These are phyloP conservation scores for Amanita pallidorosea DNA, from an alignment of 768 basidiomycete species.

Conservation along the genomic window DNA sequence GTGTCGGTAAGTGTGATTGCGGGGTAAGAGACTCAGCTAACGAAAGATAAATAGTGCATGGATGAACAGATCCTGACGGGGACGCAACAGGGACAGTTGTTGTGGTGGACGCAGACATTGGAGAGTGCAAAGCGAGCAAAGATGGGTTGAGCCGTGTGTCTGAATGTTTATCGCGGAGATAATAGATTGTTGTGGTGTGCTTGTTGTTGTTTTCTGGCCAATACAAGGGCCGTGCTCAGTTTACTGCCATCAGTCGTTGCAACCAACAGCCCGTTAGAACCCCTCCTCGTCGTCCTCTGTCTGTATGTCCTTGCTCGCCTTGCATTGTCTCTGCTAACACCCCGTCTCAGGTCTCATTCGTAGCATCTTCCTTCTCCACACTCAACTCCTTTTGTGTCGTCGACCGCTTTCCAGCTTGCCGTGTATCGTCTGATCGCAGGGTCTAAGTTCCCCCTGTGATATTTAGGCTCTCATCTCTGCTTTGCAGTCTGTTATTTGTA, in stretches of 20 bases:
- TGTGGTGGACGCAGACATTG: slow-evolving; percentile 41
- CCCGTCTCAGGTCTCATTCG: not conserved
- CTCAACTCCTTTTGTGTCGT: slow-evolving; percentile 1
- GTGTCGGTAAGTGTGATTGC: slow-evolving; percentile 22
- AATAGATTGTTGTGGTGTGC: slow-evolving; percentile 13
- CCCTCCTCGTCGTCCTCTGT: slow-evolving; percentile 15
- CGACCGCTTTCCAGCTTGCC: slow-evolving; percentile 14
- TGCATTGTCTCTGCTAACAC: not conserved
- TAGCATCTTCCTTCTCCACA: not conserved
- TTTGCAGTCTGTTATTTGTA: not conserved
- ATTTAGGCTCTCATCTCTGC: not conserved
- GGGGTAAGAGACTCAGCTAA: not conserved
- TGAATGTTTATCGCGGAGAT: not conserved
- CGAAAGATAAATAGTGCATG: slow-evolving; percentile 25
- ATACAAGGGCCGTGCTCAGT: slow-evolving; percentile 25
- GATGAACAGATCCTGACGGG: slow-evolving; percentile 46
- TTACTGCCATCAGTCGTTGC: slow-evolving; percentile 32
- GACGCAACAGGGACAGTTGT: slow-evolving; percentile 40
- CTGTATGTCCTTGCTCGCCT: slow-evolving; percentile 7
- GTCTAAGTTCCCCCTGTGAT: not conserved
- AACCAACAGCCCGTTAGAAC: slow-evolving; percentile 26
- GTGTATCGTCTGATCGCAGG: slow-evolving; percentile 5
- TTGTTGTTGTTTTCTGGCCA: slow-evolving; percentile 25
- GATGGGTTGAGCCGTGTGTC: not conserved
- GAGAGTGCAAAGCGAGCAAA: slow-evolving; percentile 8